phyloP scores from a whole-genome alignment of 257 asterid genomes.

The Solanum sejunctum region DNA sequence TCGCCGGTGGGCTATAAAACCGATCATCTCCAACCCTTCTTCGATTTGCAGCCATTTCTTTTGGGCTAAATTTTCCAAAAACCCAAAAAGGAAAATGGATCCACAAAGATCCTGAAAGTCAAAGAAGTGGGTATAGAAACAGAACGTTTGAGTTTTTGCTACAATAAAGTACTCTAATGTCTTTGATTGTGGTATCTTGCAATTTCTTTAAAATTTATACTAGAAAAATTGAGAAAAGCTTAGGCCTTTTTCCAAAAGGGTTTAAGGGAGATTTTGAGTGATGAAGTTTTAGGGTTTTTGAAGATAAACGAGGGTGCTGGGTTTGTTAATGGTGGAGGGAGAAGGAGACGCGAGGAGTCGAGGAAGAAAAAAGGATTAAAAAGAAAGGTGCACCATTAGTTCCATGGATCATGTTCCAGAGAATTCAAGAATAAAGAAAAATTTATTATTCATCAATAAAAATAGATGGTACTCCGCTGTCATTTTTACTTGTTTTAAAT shows the following conservation, averaged over 20 bases:
- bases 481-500: too few species aligned
- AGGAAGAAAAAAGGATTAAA: neutral
- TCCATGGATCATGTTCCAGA: conserved; percentile 3
- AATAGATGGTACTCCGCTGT: neutral
- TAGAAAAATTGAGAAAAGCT: neutral
- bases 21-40: conserved; percentile 50
- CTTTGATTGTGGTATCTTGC: neutral
- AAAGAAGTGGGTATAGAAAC: neutral
- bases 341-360: neutral
- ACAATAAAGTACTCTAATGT: neutral
- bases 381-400: neutral
- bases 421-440: neutral
- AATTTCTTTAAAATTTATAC: neutral
- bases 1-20: conserved; percentile 79
- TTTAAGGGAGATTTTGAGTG: neutral
- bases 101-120: neutral
- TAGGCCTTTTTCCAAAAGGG: neutral
- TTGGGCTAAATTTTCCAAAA: neutral
- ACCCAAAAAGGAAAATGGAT: neutral
- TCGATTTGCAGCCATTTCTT: conserved; percentile 1
- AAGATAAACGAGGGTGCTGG: neutral
- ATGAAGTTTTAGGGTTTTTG: neutral
- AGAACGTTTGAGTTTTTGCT: neutral
- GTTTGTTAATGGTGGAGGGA: conserved; percentile 4
- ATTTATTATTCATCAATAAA: neutral